These are phyloP conservation scores for Biscogniauxia sp. DNA, from an alignment of 2,329 filamentous ascomycete species.

Conservation along the genomic window DNA sequence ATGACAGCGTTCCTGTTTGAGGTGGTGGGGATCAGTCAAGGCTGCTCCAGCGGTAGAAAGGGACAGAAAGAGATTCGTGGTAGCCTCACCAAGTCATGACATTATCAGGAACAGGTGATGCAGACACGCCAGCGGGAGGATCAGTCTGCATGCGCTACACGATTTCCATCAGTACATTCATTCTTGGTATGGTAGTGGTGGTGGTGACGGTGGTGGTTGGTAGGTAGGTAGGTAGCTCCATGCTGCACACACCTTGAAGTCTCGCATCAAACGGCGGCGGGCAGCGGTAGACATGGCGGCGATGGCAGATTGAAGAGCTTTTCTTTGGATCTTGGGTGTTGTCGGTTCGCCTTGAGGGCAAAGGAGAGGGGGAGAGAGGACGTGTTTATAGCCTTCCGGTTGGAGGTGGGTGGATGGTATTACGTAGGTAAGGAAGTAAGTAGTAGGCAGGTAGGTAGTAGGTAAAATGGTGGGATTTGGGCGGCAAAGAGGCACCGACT, in stretches of 20 bases:
- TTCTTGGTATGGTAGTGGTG: too few relatives aligned
- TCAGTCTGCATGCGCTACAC: conserved; percentile 96
- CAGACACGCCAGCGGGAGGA: conserved; percentile 92
- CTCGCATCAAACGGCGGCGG: conserved; percentile 94
- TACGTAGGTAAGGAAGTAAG: neutral
- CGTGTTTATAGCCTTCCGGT: neutral
- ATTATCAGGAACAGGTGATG: conserved; percentile 92
- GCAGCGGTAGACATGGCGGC: conserved; percentile 83
- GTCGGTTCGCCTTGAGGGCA: neutral
- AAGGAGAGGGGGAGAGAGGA: neutral
- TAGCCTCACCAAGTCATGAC: conserved; percentile 85
- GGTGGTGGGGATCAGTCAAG: conserved; percentile 25
- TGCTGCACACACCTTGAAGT: conserved; percentile 77
- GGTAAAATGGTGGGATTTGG: neutral
- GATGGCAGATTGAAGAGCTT: neutral
- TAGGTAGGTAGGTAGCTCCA: conserved; percentile 7
- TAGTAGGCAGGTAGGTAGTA: neutral
- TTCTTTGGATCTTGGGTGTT: neutral
- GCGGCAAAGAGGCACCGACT: neutral
- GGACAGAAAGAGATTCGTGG: conserved; percentile 9
- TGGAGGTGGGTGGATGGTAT: neutral
- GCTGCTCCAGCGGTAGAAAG: conserved; percentile 5
- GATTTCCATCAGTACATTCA: conserved; percentile 17
- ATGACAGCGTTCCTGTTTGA: conserved; percentile 88
- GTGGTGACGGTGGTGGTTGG: neutral